A percentile compares a stretch with the other conserved stretches of the same genome.
phyloP scores from a whole-genome alignment of 768 basidiomycete species.

The Boletus coccyginus region DNA sequence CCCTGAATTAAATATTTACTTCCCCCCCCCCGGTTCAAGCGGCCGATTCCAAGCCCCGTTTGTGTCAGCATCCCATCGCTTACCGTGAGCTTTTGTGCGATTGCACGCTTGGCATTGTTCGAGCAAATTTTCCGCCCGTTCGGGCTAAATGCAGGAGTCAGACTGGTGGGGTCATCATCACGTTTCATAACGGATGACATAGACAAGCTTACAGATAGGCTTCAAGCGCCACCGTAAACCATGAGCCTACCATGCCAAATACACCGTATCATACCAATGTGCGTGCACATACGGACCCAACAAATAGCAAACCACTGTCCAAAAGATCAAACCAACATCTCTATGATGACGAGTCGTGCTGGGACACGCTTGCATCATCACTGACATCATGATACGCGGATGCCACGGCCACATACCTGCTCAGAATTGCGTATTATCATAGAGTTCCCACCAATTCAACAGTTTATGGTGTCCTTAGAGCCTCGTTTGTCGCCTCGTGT shows the following conservation, averaged over 20 bases:
- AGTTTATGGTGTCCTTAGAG: conserved; percentile 7
- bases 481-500: conserved; percentile 17
- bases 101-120: background rate
- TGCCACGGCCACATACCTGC: background rate
- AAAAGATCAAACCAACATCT: background rate
- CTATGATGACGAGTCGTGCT: no score
- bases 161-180: background rate
- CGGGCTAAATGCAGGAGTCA: background rate
- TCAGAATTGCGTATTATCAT: background rate
- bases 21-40: background rate
- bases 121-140: background rate
- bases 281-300: background rate
- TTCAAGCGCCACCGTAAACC: background rate
- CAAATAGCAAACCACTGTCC: background rate
- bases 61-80: background rate
- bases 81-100: background rate
- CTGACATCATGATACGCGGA: background rate
- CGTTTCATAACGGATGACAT: background rate
- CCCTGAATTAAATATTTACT: background rate
- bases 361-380: background rate
- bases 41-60: background rate
- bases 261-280: background rate
- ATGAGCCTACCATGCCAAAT: background rate
- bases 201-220: background rate
- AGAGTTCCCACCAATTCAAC: background rate